These are phyloP conservation scores for Hemisphaericaspora xylanilytica DNA, from an alignment of 1,139 yeast species.

Conservation along the genomic window DNA sequence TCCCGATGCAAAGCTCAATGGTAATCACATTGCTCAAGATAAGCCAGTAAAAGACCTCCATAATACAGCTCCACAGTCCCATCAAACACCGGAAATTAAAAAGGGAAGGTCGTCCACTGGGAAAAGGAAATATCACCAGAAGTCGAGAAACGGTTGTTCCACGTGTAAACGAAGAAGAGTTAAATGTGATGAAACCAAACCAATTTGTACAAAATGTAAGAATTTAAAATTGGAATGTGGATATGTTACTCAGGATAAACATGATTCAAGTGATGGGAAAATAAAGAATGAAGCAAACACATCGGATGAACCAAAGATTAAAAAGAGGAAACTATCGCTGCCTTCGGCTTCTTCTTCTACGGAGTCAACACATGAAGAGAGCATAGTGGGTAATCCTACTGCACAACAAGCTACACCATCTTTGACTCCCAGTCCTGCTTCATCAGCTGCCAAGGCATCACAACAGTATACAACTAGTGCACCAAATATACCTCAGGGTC, in stretches of 20 bases:
- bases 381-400: conserved; percentile 9
- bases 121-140: conserved; percentile 76
- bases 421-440: conserved; percentile 18
- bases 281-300: neutral
- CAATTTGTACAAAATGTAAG: conserved; percentile 73
- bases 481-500: neutral
- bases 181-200: conserved; percentile 87
- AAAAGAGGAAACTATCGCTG: conserved; percentile 10
- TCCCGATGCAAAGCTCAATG: no score
- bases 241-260: conserved; percentile 29
- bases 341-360: neutral
- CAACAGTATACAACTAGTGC: neutral
- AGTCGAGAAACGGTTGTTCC: conserved; percentile 83
- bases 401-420: conserved; percentile 24
- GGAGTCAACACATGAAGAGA: conserved; percentile 1
- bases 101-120: conserved; percentile 28
- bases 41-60: no score
- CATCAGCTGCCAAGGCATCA: neutral
- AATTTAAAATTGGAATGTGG: conserved; percentile 77
- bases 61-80: neutral
- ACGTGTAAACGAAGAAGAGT: conserved; percentile 88
- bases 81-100: neutral
- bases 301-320: conserved; percentile 2
- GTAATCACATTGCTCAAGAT: no score
- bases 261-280: neutral